Evolutionary conservation across 2,329 filamentous ascomycete genomes (phyloP).

Genomic region (Venturia effusa): DNA sequence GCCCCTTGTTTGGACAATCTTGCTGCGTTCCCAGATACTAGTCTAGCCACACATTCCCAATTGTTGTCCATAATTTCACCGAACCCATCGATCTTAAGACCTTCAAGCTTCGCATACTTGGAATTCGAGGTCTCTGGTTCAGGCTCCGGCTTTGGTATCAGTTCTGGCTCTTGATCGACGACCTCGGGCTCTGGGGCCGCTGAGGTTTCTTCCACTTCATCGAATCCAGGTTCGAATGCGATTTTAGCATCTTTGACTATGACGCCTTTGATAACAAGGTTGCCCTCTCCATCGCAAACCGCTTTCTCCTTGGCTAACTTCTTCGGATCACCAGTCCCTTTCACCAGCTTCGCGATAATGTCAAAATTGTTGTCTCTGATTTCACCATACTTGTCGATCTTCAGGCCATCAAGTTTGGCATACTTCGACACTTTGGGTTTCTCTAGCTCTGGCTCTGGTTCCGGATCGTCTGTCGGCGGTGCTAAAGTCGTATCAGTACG

Average conservation of each 20-base stretch:
- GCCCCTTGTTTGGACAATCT: constrained; percentile 40
- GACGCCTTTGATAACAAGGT: constrained; percentile 39
- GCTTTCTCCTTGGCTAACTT: constrained; percentile 7
- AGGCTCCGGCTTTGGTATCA: constrained; percentile 35
- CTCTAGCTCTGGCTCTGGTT: constrained; percentile 33
- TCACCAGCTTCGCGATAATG: constrained; percentile 33
- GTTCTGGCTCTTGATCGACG: constrained; percentile 24
- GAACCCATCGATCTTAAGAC: constrained; percentile 38
- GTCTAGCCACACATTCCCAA: constrained; percentile 38
- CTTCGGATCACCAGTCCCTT: background rate
- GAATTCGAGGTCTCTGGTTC: constrained; percentile 35
- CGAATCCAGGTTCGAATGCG: constrained; percentile 28
- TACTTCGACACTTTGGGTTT: constrained; percentile 25
- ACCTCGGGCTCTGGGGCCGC: constrained; percentile 27
- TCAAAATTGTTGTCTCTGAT: constrained; percentile 44
- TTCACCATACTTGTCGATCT: constrained; percentile 42
- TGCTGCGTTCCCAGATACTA: constrained; percentile 36
- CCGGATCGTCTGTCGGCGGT: constrained; percentile 40
- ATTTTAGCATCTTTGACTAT: constrained; percentile 31
- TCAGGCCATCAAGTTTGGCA: constrained; percentile 34
- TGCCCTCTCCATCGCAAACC: constrained; percentile 6
- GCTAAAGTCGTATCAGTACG: constrained; percentile 35
- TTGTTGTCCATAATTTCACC: constrained; percentile 39
- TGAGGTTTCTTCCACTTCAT: constrained; percentile 32
- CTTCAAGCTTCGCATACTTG: constrained; percentile 40